These are phyloP conservation scores for Puya raimondii DNA, from an alignment of 176 grass and related monocot genomes.

Conservation along the genomic window DNA sequence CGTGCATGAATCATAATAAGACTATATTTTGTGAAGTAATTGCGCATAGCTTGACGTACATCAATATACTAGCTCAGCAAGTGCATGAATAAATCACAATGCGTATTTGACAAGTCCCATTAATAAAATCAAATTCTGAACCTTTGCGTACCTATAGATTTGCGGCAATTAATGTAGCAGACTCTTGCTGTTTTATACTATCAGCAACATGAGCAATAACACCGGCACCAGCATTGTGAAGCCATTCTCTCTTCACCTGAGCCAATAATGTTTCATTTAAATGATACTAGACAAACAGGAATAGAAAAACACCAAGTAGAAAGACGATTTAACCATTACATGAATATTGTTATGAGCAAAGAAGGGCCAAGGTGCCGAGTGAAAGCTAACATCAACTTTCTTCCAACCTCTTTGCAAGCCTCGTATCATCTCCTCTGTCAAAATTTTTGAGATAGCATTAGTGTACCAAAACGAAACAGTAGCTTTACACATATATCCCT, in stretches of 20 bases:
- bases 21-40: too few species aligned
- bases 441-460: slow-evolving; percentile 13
- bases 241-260: slow-evolving; percentile 77
- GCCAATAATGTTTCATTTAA: not conserved
- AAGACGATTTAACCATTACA: slow-evolving; percentile 30
- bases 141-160: slow-evolving; percentile 26
- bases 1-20: too few species aligned
- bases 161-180: slow-evolving; percentile 24
- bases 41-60: too few species aligned
- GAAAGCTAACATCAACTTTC: slow-evolving; percentile 89
- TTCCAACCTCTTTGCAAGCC: slow-evolving; percentile 86
- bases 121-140: not conserved
- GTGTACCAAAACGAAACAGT: not conserved
- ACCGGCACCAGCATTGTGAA: slow-evolving; percentile 60
- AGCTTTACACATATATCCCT: not conserved
- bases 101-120: too few species aligned
- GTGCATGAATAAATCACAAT: too few species aligned
- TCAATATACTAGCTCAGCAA: too few species aligned
- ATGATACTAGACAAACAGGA: not conserved
- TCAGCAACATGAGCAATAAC: slow-evolving; percentile 63
- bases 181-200: slow-evolving; percentile 56
- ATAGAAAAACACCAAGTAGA: not conserved
- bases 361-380: slow-evolving; percentile 61
- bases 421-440: slow-evolving; percentile 76
- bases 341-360: slow-evolving; percentile 82